phyloP scores from a whole-genome alignment of 2,329 filamentous ascomycete genomes.

The Epichloe gansuensis region DNA sequence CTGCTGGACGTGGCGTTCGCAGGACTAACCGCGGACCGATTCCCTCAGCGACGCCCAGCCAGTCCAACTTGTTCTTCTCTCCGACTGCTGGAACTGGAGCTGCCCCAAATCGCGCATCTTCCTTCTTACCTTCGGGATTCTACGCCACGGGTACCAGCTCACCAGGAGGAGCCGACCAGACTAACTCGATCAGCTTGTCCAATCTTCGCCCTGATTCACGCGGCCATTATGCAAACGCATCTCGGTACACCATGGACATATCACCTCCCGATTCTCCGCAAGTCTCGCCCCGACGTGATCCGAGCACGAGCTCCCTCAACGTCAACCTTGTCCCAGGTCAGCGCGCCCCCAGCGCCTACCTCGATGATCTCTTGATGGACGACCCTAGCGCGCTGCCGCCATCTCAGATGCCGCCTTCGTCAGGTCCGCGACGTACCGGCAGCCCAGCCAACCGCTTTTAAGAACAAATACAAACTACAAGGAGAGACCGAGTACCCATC shows the following conservation, averaged over 20 bases:
- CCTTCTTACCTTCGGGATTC: slow-evolving; percentile 83
- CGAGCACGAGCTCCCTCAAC: slow-evolving; percentile 54
- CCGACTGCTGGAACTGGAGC: slow-evolving; percentile 60
- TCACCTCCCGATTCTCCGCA: slow-evolving; percentile 55
- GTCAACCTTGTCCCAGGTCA: slow-evolving; percentile 44
- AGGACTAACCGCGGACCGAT: slow-evolving; percentile 39
- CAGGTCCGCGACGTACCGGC: slow-evolving; percentile 8
- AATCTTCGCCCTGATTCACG: slow-evolving; percentile 48
- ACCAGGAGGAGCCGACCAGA: slow-evolving; percentile 30
- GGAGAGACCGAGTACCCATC: background rate
- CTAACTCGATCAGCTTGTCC: slow-evolving; percentile 45
- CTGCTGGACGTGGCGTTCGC: slow-evolving; percentile 36
- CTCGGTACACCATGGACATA: slow-evolving; percentile 31
- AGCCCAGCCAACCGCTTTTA: slow-evolving; percentile 17
- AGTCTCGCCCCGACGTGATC: slow-evolving; percentile 33
- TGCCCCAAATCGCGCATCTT: slow-evolving; percentile 53
- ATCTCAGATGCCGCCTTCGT: slow-evolving; percentile 20
- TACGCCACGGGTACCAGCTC: slow-evolving; percentile 59
- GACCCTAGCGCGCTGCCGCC: slow-evolving; percentile 43
- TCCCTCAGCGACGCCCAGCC: slow-evolving; percentile 44
- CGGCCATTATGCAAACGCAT: slow-evolving; percentile 28
- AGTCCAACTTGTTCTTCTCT: slow-evolving; percentile 80
- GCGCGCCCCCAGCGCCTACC: slow-evolving; percentile 73
- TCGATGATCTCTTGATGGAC: slow-evolving; percentile 81
- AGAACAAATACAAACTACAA: background rate